phyloP scores from a whole-genome alignment of 208 protist genomes.

The Leishmania tropica region DNA sequence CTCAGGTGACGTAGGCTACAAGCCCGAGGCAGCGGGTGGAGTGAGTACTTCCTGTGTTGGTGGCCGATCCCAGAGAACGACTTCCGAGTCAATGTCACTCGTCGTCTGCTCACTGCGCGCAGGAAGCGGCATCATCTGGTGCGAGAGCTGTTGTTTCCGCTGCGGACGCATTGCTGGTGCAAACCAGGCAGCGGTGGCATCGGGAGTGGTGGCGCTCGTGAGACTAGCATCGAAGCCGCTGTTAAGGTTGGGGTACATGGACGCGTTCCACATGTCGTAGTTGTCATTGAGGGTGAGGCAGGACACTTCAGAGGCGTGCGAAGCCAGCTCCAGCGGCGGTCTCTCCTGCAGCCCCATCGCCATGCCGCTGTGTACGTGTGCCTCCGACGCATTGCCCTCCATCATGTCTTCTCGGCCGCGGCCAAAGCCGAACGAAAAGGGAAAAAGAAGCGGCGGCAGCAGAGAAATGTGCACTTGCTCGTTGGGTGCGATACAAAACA shows the following conservation, averaged over 20 bases:
- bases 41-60: background rate
- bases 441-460: background rate
- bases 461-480: background rate
- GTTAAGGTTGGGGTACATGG: background rate
- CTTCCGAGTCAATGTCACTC: background rate
- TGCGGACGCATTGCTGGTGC: background rate
- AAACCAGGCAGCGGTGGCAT: background rate
- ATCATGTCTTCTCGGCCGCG: background rate
- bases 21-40: background rate
- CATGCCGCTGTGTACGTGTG: background rate
- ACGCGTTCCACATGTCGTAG: background rate
- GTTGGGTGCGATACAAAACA: background rate
- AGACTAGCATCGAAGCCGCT: background rate
- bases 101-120: background rate
- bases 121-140: background rate
- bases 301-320: background rate
- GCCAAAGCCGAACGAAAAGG: background rate
- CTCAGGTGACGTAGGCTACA: background rate
- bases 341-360: background rate
- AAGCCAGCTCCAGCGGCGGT: too few relatives aligned
- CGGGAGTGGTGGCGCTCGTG: background rate
- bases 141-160: too few relatives aligned
- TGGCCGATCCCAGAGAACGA: constrained; percentile 5
- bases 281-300: background rate
- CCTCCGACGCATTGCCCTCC: background rate